Base-by-base conservation (phyloP, 768 basidiomycete species). In the Mycena floridula region DNA sequence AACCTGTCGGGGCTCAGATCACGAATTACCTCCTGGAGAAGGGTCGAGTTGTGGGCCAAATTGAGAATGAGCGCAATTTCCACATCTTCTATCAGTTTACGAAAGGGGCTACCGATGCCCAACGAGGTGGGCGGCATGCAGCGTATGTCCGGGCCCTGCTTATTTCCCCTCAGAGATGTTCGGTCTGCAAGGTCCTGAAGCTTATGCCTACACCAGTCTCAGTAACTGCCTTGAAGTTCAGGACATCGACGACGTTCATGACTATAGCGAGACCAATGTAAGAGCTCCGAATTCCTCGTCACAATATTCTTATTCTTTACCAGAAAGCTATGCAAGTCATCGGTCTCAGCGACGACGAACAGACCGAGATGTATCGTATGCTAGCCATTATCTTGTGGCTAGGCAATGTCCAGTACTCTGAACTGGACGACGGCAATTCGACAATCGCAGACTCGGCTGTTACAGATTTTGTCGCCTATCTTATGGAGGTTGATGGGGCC, bases 1-100 rank as follows among this genome's bases (percentile, higher is more conserved):
- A 94, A 57, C 96, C 96, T 15, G 82, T 98, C 27, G 96, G 96
- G 32, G 96, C 96, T 1, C 91, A 96, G 59, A 98, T 99, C 50
- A 98, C 96, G 6, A 99, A 98, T 62, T 99, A 99, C 59, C 77
- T 99, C 8, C 69, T 99, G 48, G 96, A 99, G 67, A 99, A 99
- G 66, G 89, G 91, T 18, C 81, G 93, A 48, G 91, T 98, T 11
- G 94, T 97, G 9, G 93, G 94, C 25, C 96, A 99, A 59, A 89
- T 98, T 44, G 85, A 90, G 61, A 86, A 89, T 53, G 96, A 99
- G 65, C 82, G 96, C 49, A 89, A 96, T 62, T 98, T 98, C 64
- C 96, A 99, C 58, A 94, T 99, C 49, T 98, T 99, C 72, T 99
- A 98, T 63, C 96, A 99, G 60, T 96, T 98, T 63, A 97, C 96